phyloP scores from a whole-genome alignment of 2,329 filamentous ascomycete genomes.

The Paraphaeosphaeria minitans region DNA sequence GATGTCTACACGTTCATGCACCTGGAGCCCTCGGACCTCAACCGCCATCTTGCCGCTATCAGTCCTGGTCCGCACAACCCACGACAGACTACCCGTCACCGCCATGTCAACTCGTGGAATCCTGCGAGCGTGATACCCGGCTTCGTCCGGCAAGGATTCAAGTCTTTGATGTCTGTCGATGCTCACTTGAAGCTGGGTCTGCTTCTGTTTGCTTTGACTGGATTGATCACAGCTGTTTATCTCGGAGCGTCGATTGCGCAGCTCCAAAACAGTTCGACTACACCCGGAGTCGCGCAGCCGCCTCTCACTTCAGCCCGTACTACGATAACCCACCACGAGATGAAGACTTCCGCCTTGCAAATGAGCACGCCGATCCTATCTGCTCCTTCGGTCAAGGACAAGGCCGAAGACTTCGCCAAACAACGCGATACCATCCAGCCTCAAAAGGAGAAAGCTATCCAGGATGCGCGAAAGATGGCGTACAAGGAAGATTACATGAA shows the following conservation, averaged over 20 bases:
- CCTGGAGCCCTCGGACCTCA: constrained; percentile 44
- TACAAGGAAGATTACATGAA: constrained; percentile 1
- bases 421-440: not conserved
- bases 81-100: not conserved
- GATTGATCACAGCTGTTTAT: not conserved
- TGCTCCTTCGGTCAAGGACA: not conserved
- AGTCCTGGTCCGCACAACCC: constrained; percentile 18
- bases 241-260: not conserved
- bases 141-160: not conserved
- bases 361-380: not conserved
- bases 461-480: not conserved
- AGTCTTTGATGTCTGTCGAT: not conserved
- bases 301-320: too few relatives aligned
- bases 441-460: not conserved
- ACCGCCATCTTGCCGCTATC: constrained; percentile 45
- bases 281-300: not conserved
- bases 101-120: not conserved
- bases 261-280: not conserved
- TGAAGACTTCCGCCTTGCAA: not conserved
- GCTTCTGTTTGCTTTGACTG: not conserved
- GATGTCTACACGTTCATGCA: constrained; percentile 40
- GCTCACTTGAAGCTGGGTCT: not conserved
- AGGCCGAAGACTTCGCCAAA: not conserved
- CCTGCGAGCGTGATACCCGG: not conserved
- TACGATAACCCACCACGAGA: too few relatives aligned